Evolutionary conservation across 2,329 filamentous ascomycete species (phyloP).

Genomic region (Colletotrichum melonis): DNA sequence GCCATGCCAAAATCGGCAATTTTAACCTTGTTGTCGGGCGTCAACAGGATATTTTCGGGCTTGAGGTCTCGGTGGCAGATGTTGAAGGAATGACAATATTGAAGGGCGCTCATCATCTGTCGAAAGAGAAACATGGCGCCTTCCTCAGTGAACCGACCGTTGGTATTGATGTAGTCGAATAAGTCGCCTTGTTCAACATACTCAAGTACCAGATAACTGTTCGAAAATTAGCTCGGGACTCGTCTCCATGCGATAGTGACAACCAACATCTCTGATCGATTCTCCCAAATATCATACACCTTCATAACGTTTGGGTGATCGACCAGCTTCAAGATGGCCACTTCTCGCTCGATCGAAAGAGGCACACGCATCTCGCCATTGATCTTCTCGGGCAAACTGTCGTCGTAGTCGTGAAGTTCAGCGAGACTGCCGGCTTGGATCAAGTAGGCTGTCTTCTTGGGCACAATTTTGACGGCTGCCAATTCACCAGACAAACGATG

Average conservation of each 20-base stretch:
- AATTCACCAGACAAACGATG: slow-evolving; percentile 82
- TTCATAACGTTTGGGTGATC: slow-evolving; percentile 95
- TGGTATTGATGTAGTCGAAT: slow-evolving; percentile 84
- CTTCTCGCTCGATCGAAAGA: slow-evolving; percentile 90
- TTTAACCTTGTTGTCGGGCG: slow-evolving; percentile 81
- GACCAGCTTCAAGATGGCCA: slow-evolving; percentile 96
- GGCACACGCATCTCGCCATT: slow-evolving; percentile 79
- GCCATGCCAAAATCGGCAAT: slow-evolving; percentile 99
- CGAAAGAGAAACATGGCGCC: slow-evolving; percentile 88
- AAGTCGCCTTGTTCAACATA: slow-evolving; percentile 85
- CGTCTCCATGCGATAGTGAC: not conserved
- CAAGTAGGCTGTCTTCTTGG: slow-evolving; percentile 81
- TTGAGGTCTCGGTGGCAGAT: slow-evolving; percentile 98
- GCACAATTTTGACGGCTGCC: slow-evolving; percentile 96
- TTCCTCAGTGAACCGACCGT: slow-evolving; percentile 80
- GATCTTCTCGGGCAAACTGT: slow-evolving; percentile 63
- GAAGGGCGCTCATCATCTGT: slow-evolving; percentile 91
- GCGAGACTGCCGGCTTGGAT: slow-evolving; percentile 88
- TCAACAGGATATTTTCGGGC: slow-evolving; percentile 94
- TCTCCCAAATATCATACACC: slow-evolving; percentile 98
- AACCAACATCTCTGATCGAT: slow-evolving; percentile 89
- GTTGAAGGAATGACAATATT: slow-evolving; percentile 93
- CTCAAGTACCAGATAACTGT: slow-evolving; percentile 92
- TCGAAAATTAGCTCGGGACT: slow-evolving; percentile 37
- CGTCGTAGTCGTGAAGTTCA: slow-evolving; percentile 80